These are phyloP conservation scores for Pisolithus orientalis DNA, from an alignment of 768 basidiomycete species.

Conservation along the genomic window DNA sequence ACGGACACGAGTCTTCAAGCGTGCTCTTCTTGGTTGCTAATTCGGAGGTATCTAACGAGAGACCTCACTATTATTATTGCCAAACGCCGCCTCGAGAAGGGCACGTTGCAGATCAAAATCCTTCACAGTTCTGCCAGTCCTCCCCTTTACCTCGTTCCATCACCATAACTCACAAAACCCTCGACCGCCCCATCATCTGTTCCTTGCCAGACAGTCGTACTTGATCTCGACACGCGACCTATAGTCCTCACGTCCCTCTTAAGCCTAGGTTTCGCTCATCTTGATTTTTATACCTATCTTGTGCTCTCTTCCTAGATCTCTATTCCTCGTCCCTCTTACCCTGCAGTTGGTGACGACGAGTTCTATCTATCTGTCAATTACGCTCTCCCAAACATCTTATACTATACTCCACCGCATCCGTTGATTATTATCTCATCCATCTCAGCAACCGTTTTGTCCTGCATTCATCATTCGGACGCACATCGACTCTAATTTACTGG, in stretches of 20 bases:
- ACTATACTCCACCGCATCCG: constrained; percentile 36
- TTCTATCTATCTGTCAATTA: constrained; percentile 35
- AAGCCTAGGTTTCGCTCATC: constrained; percentile 40
- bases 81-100: constrained; percentile 50
- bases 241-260: constrained; percentile 50
- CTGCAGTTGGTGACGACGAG: constrained; percentile 28
- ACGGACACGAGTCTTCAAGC: constrained; percentile 13
- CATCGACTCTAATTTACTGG: constrained; percentile 44
- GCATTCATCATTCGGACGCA: constrained; percentile 38
- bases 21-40: constrained; percentile 16
- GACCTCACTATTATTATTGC: constrained; percentile 32
- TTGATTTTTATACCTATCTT: constrained; percentile 56
- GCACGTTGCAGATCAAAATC: constrained; percentile 79
- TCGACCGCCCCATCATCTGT: constrained; percentile 29
- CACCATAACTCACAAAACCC: constrained; percentile 30
- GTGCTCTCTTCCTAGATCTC: constrained; percentile 33
- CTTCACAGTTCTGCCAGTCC: constrained; percentile 43
- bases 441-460: constrained; percentile 40
- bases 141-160: constrained; percentile 55
- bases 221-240: constrained; percentile 34
- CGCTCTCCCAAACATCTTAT: constrained; percentile 32
- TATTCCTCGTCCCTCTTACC: constrained; percentile 30
- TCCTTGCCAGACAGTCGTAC: constrained; percentile 21
- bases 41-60: constrained; percentile 13
- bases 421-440: constrained; percentile 45